Evolutionary conservation across 2,329 filamentous ascomycete genomes (phyloP).

Genomic region (Myriangium duriaei): DNA sequence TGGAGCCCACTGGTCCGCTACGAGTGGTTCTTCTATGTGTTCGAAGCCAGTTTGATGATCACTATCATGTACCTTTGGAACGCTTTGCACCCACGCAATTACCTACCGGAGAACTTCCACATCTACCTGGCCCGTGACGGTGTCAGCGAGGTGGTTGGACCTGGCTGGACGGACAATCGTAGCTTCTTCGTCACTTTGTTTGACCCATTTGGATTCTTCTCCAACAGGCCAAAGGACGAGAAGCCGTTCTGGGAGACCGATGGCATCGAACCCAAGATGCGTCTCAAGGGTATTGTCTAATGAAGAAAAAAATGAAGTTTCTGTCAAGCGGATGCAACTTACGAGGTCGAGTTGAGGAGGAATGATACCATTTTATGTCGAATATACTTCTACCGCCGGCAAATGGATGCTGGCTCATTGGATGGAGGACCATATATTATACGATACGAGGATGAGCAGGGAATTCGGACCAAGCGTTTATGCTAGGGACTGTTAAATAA

Average conservation of each 20-base stretch:
- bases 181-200: not conserved
- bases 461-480: too few species aligned
- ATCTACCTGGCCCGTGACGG: slow-evolving; percentile 40
- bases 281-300: not conserved
- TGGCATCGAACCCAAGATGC: slow-evolving; percentile 10
- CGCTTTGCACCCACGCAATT: slow-evolving; percentile 36
- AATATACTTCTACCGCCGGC: too few species aligned
- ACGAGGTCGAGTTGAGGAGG: too few species aligned
- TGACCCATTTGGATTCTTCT: not conserved
- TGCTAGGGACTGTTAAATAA: too few species aligned
- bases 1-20: slow-evolving; percentile 25
- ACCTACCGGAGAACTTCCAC: slow-evolving; percentile 35
- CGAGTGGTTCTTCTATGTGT: slow-evolving; percentile 42
- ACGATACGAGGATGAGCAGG: too few species aligned
- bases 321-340: too few species aligned
- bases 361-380: too few species aligned
- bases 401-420: too few species aligned
- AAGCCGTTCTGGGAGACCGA: slow-evolving; percentile 18
- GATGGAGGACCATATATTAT: too few species aligned
- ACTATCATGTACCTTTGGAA: slow-evolving; percentile 38
- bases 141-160: slow-evolving; percentile 29
- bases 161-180: slow-evolving; percentile 12
- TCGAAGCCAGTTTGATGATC: slow-evolving; percentile 40
- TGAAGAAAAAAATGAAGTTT: too few species aligned
- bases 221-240: slow-evolving; percentile 7